Base-by-base conservation (phyloP, 2,329 filamentous ascomycete species). In the Fusarium nurragi region DNA sequence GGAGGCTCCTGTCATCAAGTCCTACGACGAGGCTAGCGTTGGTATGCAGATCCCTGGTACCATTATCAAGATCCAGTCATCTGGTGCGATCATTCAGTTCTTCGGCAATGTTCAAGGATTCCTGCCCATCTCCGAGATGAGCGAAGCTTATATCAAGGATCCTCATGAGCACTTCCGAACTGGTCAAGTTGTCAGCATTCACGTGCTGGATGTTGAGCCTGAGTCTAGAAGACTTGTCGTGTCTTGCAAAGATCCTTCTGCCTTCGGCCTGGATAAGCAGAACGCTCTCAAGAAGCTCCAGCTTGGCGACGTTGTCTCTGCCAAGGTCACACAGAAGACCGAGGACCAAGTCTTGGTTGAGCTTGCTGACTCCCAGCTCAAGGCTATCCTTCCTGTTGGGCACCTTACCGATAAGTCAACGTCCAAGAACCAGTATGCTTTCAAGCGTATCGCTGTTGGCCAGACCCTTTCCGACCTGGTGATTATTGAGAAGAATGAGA, bases 121-220 rank as follows among this genome's bases (percentile, higher is more conserved):
- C 80, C 83, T 99, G 52, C 95, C 95, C 3, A 89, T 97, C 1
- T 92, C 92, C 2, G 94, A 99, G 78, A 99, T 99, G 95, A 98
- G 95, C 75, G 95, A 99, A 76, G 93, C 94, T 12, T 97, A 90
- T 74, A 97, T 99, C 72, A 87, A 90, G 68, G 91, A 97, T 72
- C 93, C 95, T 6, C 87, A 86, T 41, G 89, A 96, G 72, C 94
- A 98, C 77, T 99, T 99, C 81, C 88, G 90, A 32, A 79, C 88
- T 39, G 96, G 95, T 1, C 95, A 99, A 76, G 94, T 97, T 3
- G 90, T 99, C 67, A 96, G 88, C 71, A 91, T 97, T 19, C 92
- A 94, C 72, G 88, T 96, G n/a, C 78, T 97, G 30, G 91, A 90
- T 46, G 88, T 97, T 46, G 88, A 97, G 69, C 81, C 88, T 2